Conservation (phyloP, 768 basidiomycete genomes). For the Hygrophorus russula region DNA sequence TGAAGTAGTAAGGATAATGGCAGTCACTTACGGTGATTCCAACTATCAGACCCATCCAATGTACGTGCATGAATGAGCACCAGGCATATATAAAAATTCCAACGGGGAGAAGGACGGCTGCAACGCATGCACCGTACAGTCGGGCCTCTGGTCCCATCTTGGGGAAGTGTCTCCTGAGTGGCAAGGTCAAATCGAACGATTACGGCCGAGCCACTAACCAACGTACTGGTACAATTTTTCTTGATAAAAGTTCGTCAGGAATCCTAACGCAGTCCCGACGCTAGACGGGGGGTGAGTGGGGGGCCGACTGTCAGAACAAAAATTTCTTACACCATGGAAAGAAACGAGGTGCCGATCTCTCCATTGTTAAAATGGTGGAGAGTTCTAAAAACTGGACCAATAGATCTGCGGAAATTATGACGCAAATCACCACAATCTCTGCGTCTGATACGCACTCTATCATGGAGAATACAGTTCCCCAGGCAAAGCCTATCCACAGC, state of each 20-base stretch:
- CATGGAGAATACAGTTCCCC: slow-evolving; percentile 62
- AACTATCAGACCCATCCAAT: slow-evolving; percentile 45
- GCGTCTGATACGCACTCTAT: slow-evolving; percentile 27
- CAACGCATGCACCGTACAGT: slow-evolving; percentile 36
- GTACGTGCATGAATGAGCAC: slow-evolving; percentile 39
- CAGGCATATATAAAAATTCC: slow-evolving; percentile 65
- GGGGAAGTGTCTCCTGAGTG: slow-evolving; percentile 15
- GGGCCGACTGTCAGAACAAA: not conserved
- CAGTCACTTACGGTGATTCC: slow-evolving; percentile 29
- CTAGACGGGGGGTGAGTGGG: slow-evolving; percentile 15
- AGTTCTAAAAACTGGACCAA: slow-evolving; percentile 34
- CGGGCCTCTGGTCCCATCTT: slow-evolving; percentile 36
- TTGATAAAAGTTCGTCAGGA: slow-evolving; percentile 31
- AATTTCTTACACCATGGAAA: slow-evolving; percentile 28
- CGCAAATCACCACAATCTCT: not conserved
- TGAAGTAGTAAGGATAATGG: not conserved
- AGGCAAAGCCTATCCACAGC: slow-evolving; percentile 66
- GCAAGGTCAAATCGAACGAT: not conserved
- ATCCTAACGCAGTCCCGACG: slow-evolving; percentile 33
- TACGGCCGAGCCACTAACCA: not conserved
- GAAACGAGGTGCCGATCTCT: slow-evolving; percentile 38
- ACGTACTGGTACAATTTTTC: slow-evolving; percentile 34
- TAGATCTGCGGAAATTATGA: slow-evolving; percentile 23
- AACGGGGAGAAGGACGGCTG: slow-evolving; percentile 34
- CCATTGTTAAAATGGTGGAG: slow-evolving; percentile 41